These are phyloP conservation scores for Dendrobium officinale DNA, from an alignment of 106 monocot species.

Conservation along the genomic window DNA sequence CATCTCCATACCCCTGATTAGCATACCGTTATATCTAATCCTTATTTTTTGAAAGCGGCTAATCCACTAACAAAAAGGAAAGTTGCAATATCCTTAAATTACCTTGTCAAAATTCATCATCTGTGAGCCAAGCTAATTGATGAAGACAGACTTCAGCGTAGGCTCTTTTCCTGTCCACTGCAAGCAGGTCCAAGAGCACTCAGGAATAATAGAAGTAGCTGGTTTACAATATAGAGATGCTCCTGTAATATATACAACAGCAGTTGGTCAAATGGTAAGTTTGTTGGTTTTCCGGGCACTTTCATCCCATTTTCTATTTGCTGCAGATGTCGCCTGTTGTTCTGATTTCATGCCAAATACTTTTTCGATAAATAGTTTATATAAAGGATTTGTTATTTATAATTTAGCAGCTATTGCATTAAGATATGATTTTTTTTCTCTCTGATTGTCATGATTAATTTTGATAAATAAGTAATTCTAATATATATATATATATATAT, in stretches of 20 bases:
- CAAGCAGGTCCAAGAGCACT: constrained; percentile 33
- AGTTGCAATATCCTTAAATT: background rate
- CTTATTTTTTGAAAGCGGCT: background rate
- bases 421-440: background rate
- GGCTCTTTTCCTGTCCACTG: background rate
- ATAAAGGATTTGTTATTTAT: background rate
- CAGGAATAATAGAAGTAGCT: constrained; percentile 24
- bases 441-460: background rate
- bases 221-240: constrained; percentile 28
- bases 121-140: background rate
- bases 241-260: constrained; percentile 29
- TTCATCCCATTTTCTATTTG: background rate
- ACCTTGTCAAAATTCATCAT: background rate
- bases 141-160: background rate
- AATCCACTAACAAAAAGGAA: background rate
- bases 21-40: background rate
- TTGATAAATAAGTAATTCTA: background rate
- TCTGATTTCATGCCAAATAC: too few relatives aligned
- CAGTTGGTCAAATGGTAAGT: constrained; percentile 40
- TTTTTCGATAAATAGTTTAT: too few relatives aligned
- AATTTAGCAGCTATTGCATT: background rate
- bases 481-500: background rate
- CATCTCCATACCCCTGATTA: background rate
- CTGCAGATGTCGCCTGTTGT: background rate
- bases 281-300: background rate